These are phyloP conservation scores for Takakia lepidozioides DNA, from an alignment of 225 moss, liverwort and hornwort species.

Conservation along the genomic window DNA sequence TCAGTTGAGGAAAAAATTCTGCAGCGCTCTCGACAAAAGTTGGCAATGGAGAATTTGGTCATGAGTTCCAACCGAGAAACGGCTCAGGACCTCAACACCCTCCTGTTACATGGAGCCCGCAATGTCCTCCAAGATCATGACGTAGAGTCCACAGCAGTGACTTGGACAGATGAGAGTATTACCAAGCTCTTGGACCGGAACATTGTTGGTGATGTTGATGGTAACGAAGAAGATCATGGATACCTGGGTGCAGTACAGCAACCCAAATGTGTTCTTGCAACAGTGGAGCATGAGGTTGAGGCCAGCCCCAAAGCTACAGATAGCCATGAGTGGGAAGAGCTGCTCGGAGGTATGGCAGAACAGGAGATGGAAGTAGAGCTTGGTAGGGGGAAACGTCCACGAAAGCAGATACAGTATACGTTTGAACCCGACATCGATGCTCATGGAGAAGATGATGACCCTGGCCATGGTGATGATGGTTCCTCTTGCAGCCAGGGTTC, in stretches of 20 bases:
- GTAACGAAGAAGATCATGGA: slow-evolving; percentile 42
- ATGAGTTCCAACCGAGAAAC: slow-evolving; percentile 50
- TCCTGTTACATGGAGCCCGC: slow-evolving; percentile 68
- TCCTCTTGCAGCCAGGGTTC: slow-evolving; percentile 44
- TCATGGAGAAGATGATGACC: slow-evolving; percentile 45
- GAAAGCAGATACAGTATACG: slow-evolving; percentile 48
- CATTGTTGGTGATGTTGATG: slow-evolving; percentile 15
- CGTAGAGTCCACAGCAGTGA: slow-evolving; percentile 46
- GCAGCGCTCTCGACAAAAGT: slow-evolving; percentile 64
- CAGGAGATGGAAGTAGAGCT: slow-evolving; percentile 57
- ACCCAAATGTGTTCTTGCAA: slow-evolving; percentile 9
- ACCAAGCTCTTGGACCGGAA: slow-evolving; percentile 59
- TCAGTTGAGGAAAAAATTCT: slow-evolving; percentile 87
- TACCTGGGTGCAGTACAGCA: slow-evolving; percentile 75
- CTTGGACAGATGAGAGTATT: slow-evolving; percentile 51
- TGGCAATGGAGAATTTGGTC: slow-evolving; percentile 78
- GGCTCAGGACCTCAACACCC: slow-evolving; percentile 51
- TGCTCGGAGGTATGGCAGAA: slow-evolving; percentile 44
- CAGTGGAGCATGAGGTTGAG: no score
- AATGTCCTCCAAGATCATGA: slow-evolving; percentile 59
- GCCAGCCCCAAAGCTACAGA: slow-evolving; percentile 19
- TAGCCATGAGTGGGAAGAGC: slow-evolving; percentile 51
- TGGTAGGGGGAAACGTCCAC: slow-evolving; percentile 66
- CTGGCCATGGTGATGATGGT: slow-evolving; percentile 50
- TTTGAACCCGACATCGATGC: slow-evolving; percentile 45